phyloP scores from a whole-genome alignment of 176 grass and related monocot genomes.

The Paspalum notatum region DNA sequence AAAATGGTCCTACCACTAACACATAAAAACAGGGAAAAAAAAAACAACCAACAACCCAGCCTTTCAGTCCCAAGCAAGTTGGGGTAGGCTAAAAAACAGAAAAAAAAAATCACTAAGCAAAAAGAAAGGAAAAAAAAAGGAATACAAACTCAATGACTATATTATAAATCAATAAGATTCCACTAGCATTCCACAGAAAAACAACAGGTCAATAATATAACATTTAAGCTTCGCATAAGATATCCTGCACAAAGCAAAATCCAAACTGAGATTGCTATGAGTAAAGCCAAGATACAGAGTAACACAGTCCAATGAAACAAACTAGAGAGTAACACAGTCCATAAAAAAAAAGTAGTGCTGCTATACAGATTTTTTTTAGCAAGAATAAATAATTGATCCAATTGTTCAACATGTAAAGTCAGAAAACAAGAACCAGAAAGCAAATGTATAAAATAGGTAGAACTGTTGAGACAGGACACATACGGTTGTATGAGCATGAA shows the following conservation, averaged over 20 bases:
- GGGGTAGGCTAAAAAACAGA: too few relatives aligned
- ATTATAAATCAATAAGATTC: background rate
- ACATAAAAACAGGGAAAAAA: background rate
- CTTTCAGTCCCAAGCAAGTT: too few relatives aligned
- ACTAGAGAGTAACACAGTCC: background rate
- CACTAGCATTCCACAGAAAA: background rate
- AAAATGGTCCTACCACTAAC: background rate
- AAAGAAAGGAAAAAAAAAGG: background rate
- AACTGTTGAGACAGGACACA: conserved; percentile 36
- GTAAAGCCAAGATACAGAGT: background rate
- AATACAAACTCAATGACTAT: background rate
- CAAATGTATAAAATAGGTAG: conserved; percentile 19
- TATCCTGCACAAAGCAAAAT: conserved; percentile 19
- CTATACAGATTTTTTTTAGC: background rate
- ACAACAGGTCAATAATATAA: background rate
- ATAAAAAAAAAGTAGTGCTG: background rate
- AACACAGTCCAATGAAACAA: conserved; percentile 13
- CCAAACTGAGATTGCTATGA: conserved; percentile 4
- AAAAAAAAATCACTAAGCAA: too few relatives aligned
- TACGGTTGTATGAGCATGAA: conserved; percentile 88
- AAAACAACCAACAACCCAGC: too few relatives aligned
- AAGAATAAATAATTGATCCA: background rate
- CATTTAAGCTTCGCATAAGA: conserved; percentile 20
- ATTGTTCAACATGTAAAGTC: background rate
- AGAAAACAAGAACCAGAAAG: conserved; percentile 5